Percentiles rank a stretch among this genome's conserved stretches.
These are phyloP conservation scores for Sporisorium scitamineum DNA, from an alignment of 1,284 basidiomycete genomes.

Conservation along the genomic window DNA sequence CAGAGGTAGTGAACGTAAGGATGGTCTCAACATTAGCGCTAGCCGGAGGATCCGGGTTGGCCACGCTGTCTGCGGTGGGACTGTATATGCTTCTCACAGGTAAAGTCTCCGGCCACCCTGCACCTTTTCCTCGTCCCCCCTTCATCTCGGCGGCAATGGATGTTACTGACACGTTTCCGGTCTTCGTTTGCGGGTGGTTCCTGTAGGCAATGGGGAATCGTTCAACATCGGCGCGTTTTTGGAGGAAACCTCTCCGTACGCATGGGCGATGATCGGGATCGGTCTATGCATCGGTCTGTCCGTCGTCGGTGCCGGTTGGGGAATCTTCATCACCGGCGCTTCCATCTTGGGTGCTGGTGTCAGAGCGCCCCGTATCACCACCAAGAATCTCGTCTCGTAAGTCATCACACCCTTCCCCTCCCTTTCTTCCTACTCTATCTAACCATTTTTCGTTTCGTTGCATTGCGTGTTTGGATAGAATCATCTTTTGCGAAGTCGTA, in stretches of 20 bases:
- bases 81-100: conserved; percentile 56
- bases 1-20: too few relatives aligned
- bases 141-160: too few relatives aligned
- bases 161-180: too few relatives aligned
- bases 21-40: conserved; percentile 51
- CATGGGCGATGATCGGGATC: conserved; percentile 90
- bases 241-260: conserved; percentile 91
- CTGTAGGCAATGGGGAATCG: conserved; percentile 47
- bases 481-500: conserved; percentile 99
- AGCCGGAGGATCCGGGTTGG: conserved; percentile 19
- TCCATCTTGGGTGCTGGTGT: conserved; percentile 97
- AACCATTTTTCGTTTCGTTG: background rate
- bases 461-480: conserved; percentile 70
- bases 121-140: too few relatives aligned
- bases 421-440: background rate
- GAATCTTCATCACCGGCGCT: conserved; percentile 94
- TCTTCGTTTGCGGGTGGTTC: background rate
- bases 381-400: conserved; percentile 97
- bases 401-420: conserved; percentile 51
- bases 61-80: conserved; percentile 40
- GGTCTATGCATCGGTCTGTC: conserved; percentile 93
- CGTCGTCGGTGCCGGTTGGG: conserved; percentile 96
- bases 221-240: conserved; percentile 75
- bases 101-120: conserved; percentile 8
- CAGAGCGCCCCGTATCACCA: conserved; percentile 90